These are phyloP conservation scores for Effrenium voratum DNA, from an alignment of 73 alveolate species.

Conservation along the genomic window DNA sequence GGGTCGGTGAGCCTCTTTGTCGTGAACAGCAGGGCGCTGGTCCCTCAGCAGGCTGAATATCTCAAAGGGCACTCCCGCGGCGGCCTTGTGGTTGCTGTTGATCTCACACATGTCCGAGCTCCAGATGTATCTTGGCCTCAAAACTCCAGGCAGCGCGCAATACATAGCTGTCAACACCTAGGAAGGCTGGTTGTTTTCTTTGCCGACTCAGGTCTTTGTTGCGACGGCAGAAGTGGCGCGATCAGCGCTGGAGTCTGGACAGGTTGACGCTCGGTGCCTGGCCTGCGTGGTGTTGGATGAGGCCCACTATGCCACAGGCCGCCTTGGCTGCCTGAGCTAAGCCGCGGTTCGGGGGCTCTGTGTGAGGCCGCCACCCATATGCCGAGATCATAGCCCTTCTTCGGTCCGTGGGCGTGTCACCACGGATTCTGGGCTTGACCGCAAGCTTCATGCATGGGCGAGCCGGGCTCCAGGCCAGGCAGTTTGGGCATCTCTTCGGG, in stretches of 20 bases:
- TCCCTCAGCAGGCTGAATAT: constrained; percentile 49
- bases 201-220: constrained; percentile 41
- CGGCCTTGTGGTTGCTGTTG: neutral
- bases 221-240: constrained; percentile 82
- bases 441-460: constrained; percentile 87
- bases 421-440: constrained; percentile 78
- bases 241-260: constrained; percentile 50
- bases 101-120: too few species aligned
- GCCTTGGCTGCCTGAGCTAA: neutral
- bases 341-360: neutral
- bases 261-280: constrained; percentile 5
- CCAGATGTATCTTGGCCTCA: too few species aligned
- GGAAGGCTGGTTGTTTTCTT: neutral
- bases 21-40: constrained; percentile 77
- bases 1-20: constrained; percentile 65
- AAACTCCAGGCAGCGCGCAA: too few species aligned
- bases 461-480: neutral
- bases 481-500: too few species aligned
- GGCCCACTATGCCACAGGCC: constrained; percentile 73
- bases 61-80: constrained; percentile 15
- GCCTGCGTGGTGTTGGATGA: constrained; percentile 75
- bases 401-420: neutral
- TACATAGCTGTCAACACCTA: too few species aligned
- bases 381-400: constrained; percentile 44
- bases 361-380: constrained; percentile 13